These are phyloP conservation scores for Boletellus sp. DNA, from an alignment of 768 basidiomycete genomes.

Conservation along the genomic window DNA sequence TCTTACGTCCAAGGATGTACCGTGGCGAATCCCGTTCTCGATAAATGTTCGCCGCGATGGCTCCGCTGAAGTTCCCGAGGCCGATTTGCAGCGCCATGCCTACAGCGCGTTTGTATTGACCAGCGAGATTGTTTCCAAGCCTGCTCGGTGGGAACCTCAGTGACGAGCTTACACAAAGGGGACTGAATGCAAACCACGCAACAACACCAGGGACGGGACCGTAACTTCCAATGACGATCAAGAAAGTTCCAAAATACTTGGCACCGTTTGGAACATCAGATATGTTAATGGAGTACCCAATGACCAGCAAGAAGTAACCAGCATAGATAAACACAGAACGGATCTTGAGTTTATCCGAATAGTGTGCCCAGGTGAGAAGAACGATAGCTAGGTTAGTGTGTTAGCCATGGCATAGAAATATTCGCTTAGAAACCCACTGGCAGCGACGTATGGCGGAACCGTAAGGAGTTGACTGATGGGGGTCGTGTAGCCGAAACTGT, in stretches of 20 bases:
- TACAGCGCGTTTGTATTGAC: conserved; percentile 66
- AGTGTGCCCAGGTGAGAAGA: conserved; percentile 49
- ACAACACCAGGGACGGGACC: conserved; percentile 56
- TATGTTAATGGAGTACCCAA: conserved; percentile 65
- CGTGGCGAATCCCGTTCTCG: conserved; percentile 55
- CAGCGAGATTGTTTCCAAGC: conserved; percentile 51
- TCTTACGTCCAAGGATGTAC: conserved; percentile 61
- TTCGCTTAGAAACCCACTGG: conserved; percentile 42
- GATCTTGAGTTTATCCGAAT: conserved; percentile 52
- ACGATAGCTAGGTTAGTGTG: conserved; percentile 40
- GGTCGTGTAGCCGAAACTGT: conserved; percentile 55
- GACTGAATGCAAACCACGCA: conserved; percentile 46
- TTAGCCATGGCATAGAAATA: background rate
- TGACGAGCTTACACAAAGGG: background rate
- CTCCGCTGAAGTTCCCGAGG: conserved; percentile 60
- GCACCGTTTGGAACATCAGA: conserved; percentile 46
- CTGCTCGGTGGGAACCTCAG: conserved; percentile 28
- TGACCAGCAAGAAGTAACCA: conserved; percentile 45
- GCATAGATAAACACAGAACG: conserved; percentile 58
- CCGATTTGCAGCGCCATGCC: conserved; percentile 57
- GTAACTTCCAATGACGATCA: conserved; percentile 59
- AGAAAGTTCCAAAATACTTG: conserved; percentile 74
- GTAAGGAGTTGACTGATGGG: conserved; percentile 62
- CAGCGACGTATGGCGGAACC: conserved; percentile 62
- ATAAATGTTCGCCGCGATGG: conserved; percentile 62